phyloP scores from a whole-genome alignment of 352 stramenopile genomes.

The Blastocystis sp. region DNA sequence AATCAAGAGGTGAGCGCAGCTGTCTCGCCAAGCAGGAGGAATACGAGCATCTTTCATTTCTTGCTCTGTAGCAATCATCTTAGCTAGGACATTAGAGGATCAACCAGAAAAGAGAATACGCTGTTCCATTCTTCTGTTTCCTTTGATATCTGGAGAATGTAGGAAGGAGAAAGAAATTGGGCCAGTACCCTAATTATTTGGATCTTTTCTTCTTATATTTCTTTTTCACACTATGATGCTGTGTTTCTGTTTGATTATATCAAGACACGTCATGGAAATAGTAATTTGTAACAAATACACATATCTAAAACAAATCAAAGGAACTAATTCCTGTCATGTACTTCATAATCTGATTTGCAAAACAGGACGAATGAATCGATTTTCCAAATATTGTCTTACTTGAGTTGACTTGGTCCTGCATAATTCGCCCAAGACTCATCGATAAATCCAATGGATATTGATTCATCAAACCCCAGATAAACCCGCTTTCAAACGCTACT shows the following conservation, averaged over 20 bases:
- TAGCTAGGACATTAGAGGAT: not conserved
- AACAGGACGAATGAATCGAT: not conserved
- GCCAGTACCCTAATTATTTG: not conserved
- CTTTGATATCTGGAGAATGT: not conserved
- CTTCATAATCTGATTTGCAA: conserved; percentile 59
- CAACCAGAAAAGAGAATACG: not conserved
- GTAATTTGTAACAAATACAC: not conserved
- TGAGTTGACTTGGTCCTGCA: conserved; percentile 1
- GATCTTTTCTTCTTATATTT: not conserved
- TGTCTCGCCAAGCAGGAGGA: conserved; percentile 86
- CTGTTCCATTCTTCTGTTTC: not conserved
- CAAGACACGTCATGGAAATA: no score
- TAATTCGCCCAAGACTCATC: conserved; percentile 27
- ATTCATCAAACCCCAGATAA: conserved; percentile 54
- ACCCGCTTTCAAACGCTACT: conserved; percentile 27
- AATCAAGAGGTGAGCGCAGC: conserved; percentile 86
- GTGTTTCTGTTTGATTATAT: no score
- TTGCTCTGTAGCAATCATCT: conserved; percentile 66
- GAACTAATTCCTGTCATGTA: conserved; percentile 56
- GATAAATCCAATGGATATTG: conserved; percentile 49
- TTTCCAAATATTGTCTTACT: not conserved
- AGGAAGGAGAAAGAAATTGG: not conserved
- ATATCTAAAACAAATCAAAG: conserved; percentile 8
- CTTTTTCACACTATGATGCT: not conserved
- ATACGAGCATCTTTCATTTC: conserved; percentile 86